These are phyloP conservation scores for Lagenidium giganteum DNA, from an alignment of 352 stramenopile genomes.

Conservation along the genomic window DNA sequence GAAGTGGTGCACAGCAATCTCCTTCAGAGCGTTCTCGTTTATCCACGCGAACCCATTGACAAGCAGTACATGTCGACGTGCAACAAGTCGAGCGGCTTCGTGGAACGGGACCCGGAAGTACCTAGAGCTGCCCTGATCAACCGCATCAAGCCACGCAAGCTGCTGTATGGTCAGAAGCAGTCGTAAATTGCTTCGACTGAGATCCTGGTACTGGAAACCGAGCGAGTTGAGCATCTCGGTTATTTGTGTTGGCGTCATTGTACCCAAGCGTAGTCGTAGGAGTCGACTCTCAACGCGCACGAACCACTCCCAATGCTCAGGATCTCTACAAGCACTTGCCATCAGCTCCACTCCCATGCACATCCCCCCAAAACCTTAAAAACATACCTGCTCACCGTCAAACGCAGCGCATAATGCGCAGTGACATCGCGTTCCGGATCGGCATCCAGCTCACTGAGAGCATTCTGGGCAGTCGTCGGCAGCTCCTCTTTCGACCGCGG, in stretches of 20 bases:
- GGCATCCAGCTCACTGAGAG: conserved; percentile 4
- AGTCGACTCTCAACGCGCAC: conserved; percentile 30
- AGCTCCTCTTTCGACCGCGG: conserved; percentile 12
- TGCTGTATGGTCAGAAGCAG: neutral
- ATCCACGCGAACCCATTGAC: conserved; percentile 42
- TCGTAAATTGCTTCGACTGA: neutral
- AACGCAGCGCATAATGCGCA: conserved; percentile 15
- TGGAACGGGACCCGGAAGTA: conserved; percentile 16
- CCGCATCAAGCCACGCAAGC: conserved; percentile 3
- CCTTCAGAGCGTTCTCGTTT: conserved; percentile 20
- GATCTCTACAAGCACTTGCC: conserved; percentile 25
- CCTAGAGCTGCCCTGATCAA: neutral
- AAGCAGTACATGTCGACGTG: conserved; percentile 34
- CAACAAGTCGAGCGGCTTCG: conserved; percentile 25
- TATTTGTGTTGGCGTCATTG: neutral
- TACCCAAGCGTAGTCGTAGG: conserved; percentile 1
- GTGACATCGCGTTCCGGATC: conserved; percentile 12
- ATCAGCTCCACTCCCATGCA: too few relatives aligned
- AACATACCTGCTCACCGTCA: conserved; percentile 18
- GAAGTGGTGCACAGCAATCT: conserved; percentile 42
- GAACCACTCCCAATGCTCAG: conserved; percentile 43
- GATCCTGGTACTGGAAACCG: neutral
- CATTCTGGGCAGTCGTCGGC: neutral
- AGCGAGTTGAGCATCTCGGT: conserved; percentile 14
- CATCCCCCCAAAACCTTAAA: neutral